Base-by-base conservation (phyloP, 2,329 filamentous ascomycete species). In the Geosmithia flava region DNA sequence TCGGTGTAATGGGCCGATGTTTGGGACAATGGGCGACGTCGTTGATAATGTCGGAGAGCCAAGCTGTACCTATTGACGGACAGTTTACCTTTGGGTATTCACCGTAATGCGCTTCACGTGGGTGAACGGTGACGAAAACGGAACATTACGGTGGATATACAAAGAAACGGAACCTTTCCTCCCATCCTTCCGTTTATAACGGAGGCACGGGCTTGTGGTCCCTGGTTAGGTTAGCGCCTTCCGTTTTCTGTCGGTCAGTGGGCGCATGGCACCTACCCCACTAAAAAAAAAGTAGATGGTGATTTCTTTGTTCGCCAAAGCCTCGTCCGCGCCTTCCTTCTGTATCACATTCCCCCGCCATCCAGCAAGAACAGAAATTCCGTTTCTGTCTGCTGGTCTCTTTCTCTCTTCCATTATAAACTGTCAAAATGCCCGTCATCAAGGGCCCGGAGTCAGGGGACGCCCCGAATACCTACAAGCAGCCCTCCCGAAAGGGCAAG, bases 401-500 rank as follows among this genome's bases (percentile, higher is more conserved):
- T 8, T 27, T 8, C 23, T 8, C 23, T 27, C 23, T 27, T 27
- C 33, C 33, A 37, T 11, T 7, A 16, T 11, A 11, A 5, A 37
- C 13, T 16, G 33, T 13, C 33, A 37, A 37, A 13, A 81, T 81
- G 77, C 74, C 76, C n/a, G 68, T 75, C 23, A 56, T 80, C 27
- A 65, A 68, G 54, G 66, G 69, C 45, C 66, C 70, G 41, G 74
- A 68, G 51, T 67, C 75, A 37, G 66, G 68, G 13, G 67, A 74
- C 37, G 84, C 87, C 17, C 90, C 89, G 11, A 80, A 83, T 53
- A 87, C 94, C 55, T 81, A 84, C 68, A 89, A 80, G 53, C 93
- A 98, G 66, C 80, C 89, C 23, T 97, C 91, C 5, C 78, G 93
- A 62, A 98, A 98, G 65, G 93, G 94, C 58, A 97, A 97, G 69